Conservation (phyloP, 2,329 filamentous ascomycete genomes). For the Penicillium sp. region DNA sequence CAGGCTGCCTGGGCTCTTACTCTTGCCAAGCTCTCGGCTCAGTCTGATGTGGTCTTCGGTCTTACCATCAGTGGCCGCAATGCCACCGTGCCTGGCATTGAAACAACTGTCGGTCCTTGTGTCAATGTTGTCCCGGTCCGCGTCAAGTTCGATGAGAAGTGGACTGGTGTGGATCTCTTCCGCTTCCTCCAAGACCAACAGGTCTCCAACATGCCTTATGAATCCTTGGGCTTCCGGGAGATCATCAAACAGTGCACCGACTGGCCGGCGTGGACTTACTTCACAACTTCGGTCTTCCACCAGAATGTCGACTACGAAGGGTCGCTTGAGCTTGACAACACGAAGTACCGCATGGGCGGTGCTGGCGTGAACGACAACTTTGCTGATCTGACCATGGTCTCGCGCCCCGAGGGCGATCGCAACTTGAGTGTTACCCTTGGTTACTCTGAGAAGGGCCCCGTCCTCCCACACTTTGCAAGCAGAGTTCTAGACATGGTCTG, state of each 20-base stretch:
- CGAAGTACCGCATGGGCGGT: slow-evolving; percentile 36
- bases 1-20: slow-evolving; percentile 62
- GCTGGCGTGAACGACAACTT: slow-evolving; percentile 39
- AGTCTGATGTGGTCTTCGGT: slow-evolving; percentile 58
- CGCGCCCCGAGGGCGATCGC: slow-evolving; percentile 31
- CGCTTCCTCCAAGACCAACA: slow-evolving; percentile 53
- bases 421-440: slow-evolving; percentile 35
- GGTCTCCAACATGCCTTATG: slow-evolving; percentile 51
- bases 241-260: slow-evolving; percentile 45
- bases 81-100: slow-evolving; percentile 50
- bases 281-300: slow-evolving; percentile 39
- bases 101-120: slow-evolving; percentile 58
- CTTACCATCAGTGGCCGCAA: slow-evolving; percentile 62
- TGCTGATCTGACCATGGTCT: slow-evolving; percentile 38
- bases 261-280: slow-evolving; percentile 39
- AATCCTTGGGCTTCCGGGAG: slow-evolving; percentile 51
- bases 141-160: slow-evolving; percentile 49
- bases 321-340: slow-evolving; percentile 36
- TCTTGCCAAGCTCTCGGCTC: slow-evolving; percentile 50
- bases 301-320: slow-evolving; percentile 36
- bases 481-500: slow-evolving; percentile 40
- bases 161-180: slow-evolving; percentile 51
- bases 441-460: slow-evolving; percentile 35
- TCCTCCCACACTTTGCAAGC: slow-evolving; percentile 30
- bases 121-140: slow-evolving; percentile 63